Evolutionary conservation across 225 moss, liverwort and hornwort genomes (phyloP), one percentile per base, ranked within the genome.

Genomic region (Climacium dendroides): DNA sequence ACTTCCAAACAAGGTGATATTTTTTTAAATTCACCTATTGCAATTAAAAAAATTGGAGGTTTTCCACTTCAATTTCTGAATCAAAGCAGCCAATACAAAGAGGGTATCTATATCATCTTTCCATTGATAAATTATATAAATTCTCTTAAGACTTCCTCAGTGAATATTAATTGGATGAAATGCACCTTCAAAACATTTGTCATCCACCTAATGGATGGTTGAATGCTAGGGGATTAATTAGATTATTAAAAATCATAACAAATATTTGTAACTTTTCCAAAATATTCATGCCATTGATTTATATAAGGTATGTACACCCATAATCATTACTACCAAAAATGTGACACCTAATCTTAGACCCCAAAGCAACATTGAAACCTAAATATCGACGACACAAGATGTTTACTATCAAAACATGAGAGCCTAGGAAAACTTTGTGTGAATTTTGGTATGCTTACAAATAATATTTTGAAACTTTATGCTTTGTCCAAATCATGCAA

Each of bases 61-160:
- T 45, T 28, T 28, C 0, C 1, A 47, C 4, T 29, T 73, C 47
- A 47, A 45, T 1, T 47, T 18, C 7, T 73, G 17, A 2, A 48
- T 47, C 3, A 4, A 4, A 30, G 30, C 47, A 1, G 19, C 4
- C 0, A 1, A 6, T 4, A 10, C 0, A 3, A 0, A 0, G 47
- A 47, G 0, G 30, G 32, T 32, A 74, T 19, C 1, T 19, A 7
- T 7, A 48, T 74, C 12, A 74, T 74, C 11, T 48, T 48, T 48
- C 7, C 3, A 32, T 19, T 48, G 7, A 48, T 48, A 19, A 19
- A 12, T 19, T 1, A 7, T 5, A 12, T 48, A 16, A 1, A 0
- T 48, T 74, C 19, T 19, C 4, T 48, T 19, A 18, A 48, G 30
- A 11, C 12, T 48, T 48, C 2, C 0, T 1, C 7, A 45, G 30